Conservation (phyloP, 1,139 yeast genomes). For the Citeromyces hawaiiensis region DNA sequence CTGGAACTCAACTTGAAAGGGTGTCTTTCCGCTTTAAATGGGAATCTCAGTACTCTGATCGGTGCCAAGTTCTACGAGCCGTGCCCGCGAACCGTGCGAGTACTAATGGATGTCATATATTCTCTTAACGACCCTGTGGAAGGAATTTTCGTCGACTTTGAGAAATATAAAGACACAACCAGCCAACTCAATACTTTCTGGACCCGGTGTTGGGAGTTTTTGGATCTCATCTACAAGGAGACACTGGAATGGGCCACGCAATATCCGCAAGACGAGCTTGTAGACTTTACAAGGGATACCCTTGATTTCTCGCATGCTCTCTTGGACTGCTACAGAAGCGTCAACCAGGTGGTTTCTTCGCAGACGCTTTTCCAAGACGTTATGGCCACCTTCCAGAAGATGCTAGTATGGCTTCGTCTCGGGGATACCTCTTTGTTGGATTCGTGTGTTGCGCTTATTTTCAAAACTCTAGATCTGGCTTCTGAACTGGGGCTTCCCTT, state of each 20-base stretch:
- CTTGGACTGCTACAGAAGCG: slow-evolving; percentile 43
- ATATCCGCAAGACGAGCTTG: slow-evolving; percentile 42
- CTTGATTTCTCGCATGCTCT: slow-evolving; percentile 64
- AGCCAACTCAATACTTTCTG: slow-evolving; percentile 30
- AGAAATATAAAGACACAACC: slow-evolving; percentile 6
- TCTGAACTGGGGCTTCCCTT: slow-evolving; percentile 33
- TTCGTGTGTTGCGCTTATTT: slow-evolving; percentile 62
- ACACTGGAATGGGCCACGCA: slow-evolving; percentile 65
- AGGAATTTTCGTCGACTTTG: slow-evolving; percentile 30
- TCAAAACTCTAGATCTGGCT: slow-evolving; percentile 54
- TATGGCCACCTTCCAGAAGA: slow-evolving; percentile 39
- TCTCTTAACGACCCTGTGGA: slow-evolving; percentile 54
- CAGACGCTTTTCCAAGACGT: slow-evolving; percentile 20
- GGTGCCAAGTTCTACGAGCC: slow-evolving; percentile 50
- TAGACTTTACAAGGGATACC: slow-evolving; percentile 79
- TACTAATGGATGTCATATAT: slow-evolving; percentile 59
- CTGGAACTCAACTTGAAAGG: slow-evolving; percentile 27
- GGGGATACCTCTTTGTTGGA: slow-evolving; percentile 66
- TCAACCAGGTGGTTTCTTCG: slow-evolving; percentile 16
- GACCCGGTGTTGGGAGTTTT: slow-evolving; percentile 58
- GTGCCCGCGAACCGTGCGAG: slow-evolving; percentile 61
- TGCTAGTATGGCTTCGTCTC: slow-evolving; percentile 69
- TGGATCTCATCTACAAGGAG: slow-evolving; percentile 52
- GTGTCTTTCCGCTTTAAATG: slow-evolving; percentile 13
- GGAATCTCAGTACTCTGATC: slow-evolving; percentile 31